Evolutionary conservation across 2,329 filamentous ascomycete species (phyloP).

Genomic region (Xylariaceae sp.): DNA sequence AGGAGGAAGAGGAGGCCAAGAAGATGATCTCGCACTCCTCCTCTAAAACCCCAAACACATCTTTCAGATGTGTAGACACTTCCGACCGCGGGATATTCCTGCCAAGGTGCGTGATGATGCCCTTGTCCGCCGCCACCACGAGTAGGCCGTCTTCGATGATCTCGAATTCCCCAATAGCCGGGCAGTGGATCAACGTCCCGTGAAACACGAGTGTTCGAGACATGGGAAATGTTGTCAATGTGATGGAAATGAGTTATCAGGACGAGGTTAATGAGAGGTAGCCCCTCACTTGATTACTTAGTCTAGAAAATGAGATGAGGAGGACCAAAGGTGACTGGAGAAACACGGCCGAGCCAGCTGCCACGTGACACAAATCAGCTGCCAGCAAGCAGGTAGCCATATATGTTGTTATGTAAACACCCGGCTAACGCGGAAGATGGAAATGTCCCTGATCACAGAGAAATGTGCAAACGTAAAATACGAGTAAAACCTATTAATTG

Average conservation of each 20-base stretch:
- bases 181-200: conserved; percentile 39
- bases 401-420: background rate
- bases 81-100: conserved; percentile 15
- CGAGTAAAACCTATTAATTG: no score
- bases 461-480: no score
- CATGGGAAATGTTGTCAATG: no score
- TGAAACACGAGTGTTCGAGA: no score
- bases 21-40: conserved; percentile 14
- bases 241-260: no score
- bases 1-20: no score
- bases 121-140: conserved; percentile 23
- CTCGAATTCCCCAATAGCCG: conserved; percentile 28
- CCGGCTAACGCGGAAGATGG: background rate
- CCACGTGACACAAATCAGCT: conserved; percentile 2
- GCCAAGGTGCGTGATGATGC: conserved; percentile 24
- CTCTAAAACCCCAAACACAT: conserved; percentile 11
- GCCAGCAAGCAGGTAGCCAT: background rate
- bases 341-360: conserved; percentile 8
- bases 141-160: conserved; percentile 37
- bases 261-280: no score
- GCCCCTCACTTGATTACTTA: no score
- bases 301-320: no score
- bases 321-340: no score
- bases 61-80: conserved; percentile 12
- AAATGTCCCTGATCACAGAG: background rate